A percentile compares a stretch with the other conserved stretches of the same genome.
phyloP scores from a whole-genome alignment of 495 filamentous ascomycete genomes.

The Neurospora terricola region DNA sequence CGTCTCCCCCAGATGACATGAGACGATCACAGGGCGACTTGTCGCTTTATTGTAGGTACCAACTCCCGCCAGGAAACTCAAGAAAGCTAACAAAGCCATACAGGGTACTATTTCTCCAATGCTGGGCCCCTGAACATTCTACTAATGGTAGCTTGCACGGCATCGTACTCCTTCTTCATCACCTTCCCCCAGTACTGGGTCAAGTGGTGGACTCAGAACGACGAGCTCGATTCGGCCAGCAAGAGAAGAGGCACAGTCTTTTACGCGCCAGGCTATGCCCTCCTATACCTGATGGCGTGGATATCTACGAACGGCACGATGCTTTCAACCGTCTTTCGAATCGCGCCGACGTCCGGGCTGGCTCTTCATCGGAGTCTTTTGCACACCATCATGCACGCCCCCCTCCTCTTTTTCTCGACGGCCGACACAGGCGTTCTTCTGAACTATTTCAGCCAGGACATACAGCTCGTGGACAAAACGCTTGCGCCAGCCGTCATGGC shows the following conservation, averaged over 20 bases:
- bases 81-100: not conserved
- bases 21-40: conserved; percentile 9
- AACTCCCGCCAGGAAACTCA: not conserved
- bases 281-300: conserved; percentile 22
- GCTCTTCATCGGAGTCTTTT: conserved; percentile 13
- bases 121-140: conserved; percentile 39
- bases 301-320: conserved; percentile 15
- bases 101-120: conserved; percentile 46
- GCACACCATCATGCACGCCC: conserved; percentile 7
- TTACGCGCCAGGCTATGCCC: conserved; percentile 21
- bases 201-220: conserved; percentile 26
- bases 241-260: conserved; percentile 7
- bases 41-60: conserved; percentile 15
- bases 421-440: conserved; percentile 17
- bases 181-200: conserved; percentile 32
- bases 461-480: conserved; percentile 50
- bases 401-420: conserved; percentile 1
- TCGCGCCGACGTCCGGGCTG: conserved; percentile 8
- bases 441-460: conserved; percentile 47
- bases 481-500: conserved; percentile 19
- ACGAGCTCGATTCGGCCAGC: not conserved
- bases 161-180: conserved; percentile 25
- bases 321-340: conserved; percentile 8
- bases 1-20: not conserved
- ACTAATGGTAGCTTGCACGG: conserved; percentile 26